These are phyloP conservation scores for Suhomyces canberraensis DNA, from an alignment of 805 yeast species.

Conservation along the genomic window DNA sequence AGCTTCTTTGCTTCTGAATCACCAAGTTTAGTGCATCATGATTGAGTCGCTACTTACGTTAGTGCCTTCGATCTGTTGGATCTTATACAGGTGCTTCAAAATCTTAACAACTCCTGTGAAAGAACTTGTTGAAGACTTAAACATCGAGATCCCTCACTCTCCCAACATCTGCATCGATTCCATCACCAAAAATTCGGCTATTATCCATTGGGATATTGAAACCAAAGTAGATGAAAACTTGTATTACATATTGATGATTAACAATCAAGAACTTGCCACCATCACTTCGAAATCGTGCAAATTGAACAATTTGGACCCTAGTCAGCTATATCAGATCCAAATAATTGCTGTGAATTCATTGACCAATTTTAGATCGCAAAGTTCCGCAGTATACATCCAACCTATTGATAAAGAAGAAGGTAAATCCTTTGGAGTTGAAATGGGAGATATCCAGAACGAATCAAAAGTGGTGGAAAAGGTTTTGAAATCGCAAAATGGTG, in stretches of 20 bases:
- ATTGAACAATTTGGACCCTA: slow-evolving; percentile 26
- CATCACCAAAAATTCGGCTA: slow-evolving; percentile 43
- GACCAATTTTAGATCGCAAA: slow-evolving; percentile 34
- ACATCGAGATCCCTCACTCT: slow-evolving; percentile 53
- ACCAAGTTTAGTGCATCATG: no score
- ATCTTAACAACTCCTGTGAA: slow-evolving; percentile 45
- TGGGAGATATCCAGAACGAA: slow-evolving; percentile 1
- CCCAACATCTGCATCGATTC: slow-evolving; percentile 56
- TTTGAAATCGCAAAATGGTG: not conserved
- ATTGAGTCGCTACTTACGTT: slow-evolving; percentile 24
- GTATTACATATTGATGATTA: slow-evolving; percentile 32
- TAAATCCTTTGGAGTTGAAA: not conserved
- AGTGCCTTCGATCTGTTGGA: slow-evolving; percentile 37
- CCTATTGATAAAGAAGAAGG: slow-evolving; percentile 14
- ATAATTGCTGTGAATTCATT: slow-evolving; percentile 34
- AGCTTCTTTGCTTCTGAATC: no score
- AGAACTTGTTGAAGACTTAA: slow-evolving; percentile 43
- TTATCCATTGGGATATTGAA: slow-evolving; percentile 55
- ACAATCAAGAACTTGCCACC: slow-evolving; percentile 35
- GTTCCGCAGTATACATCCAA: slow-evolving; percentile 30
- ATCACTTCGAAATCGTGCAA: slow-evolving; percentile 33
- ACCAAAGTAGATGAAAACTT: slow-evolving; percentile 26
- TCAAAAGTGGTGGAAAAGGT: not conserved
- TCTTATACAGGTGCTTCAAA: slow-evolving; percentile 35
- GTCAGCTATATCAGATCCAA: slow-evolving; percentile 32